Evolutionary conservation across 2,329 filamentous ascomycete genomes (phyloP), one percentile per base, ranked within the genome.

Genomic region (Cryphonectria naterciae): DNA sequence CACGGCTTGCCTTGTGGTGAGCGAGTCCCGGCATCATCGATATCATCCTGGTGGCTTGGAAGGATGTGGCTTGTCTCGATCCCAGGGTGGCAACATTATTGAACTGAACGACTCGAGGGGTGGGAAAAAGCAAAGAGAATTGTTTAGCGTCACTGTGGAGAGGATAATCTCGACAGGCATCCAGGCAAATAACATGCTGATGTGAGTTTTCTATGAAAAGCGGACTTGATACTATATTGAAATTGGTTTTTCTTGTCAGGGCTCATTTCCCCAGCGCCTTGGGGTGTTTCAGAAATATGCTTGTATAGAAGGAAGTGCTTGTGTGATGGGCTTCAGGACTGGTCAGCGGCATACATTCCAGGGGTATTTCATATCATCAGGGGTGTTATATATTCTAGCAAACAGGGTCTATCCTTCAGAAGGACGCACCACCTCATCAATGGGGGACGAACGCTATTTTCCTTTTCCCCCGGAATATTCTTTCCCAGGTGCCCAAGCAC

Each of bases 371-470:
- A n/a, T 49, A 3, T 19, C 19, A 19, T 2, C 52, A 56, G 52
- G 52, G 52, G 13, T 56, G 11, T 32, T 56, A 28, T 32, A 2
- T 28, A 17, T 32, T 6, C 1, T 17, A 32, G n/a, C 52, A 37
- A 61, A 11, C 61, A 63, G 61, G 61, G 39, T 17, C 22, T 19
- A 41, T 17, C 61, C 61, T 46, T 46, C 61, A 28, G 6, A 19
- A 52, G 46, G 22, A 11, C 41, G 15, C 28, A 35, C 41, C 41
- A 19, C 43, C 43, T 52, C 63, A 65, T 52, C 39, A 65, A 52
- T 17, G 25, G 37, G 28, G 41, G 63, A 65, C 41, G 63, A 46
- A 65, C 63, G 63, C 63, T 43, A 65, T 52, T 35, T 39, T n/a
- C 19, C 28, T 22, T 35, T 61, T 22, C n/a, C 58, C 58, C 58